These are phyloP conservation scores for Claviceps citrina DNA, from an alignment of 2,329 filamentous ascomycete genomes.

Conservation along the genomic window DNA sequence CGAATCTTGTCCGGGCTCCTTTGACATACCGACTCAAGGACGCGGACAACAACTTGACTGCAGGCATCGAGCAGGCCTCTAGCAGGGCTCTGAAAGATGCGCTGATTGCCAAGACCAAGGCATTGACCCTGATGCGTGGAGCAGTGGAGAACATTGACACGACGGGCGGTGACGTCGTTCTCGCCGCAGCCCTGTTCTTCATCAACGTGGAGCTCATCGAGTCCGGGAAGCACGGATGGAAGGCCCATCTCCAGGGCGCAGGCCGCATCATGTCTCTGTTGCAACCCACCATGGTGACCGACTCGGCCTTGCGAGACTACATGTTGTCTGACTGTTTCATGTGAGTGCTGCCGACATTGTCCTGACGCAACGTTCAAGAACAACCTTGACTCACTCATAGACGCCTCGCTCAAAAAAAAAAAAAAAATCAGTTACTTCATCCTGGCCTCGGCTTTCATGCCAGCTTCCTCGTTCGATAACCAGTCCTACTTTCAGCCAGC, in stretches of 20 bases:
- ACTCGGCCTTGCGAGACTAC: constrained; percentile 26
- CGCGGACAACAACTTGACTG: neutral
- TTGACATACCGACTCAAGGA: constrained; percentile 7
- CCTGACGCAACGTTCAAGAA: neutral
- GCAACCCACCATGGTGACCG: constrained; percentile 17
- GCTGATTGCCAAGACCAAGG: constrained; percentile 29
- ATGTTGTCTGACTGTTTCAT: constrained; percentile 34
- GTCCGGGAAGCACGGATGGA: constrained; percentile 32
- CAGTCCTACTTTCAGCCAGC: constrained; percentile 22
- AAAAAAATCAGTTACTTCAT: constrained; percentile 27
- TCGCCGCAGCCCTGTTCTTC: constrained; percentile 33
- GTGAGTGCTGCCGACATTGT: constrained; percentile 15
- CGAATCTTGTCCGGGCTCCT: constrained; percentile 23
- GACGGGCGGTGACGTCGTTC: constrained; percentile 24
- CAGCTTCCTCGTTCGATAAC: constrained; percentile 14
- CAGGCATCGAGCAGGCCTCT: constrained; percentile 10
- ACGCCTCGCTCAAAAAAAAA: constrained; percentile 11
- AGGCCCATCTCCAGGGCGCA: constrained; percentile 30
- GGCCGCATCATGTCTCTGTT: constrained; percentile 28
- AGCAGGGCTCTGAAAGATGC: constrained; percentile 25
- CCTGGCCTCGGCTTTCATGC: constrained; percentile 28
- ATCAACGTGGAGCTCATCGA: constrained; percentile 36
- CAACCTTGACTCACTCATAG: neutral
- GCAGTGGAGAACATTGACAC: constrained; percentile 24
- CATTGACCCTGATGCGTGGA: constrained; percentile 24